phyloP scores from a whole-genome alignment of 805 yeast genomes.

The Brettanomyces sp. region DNA sequence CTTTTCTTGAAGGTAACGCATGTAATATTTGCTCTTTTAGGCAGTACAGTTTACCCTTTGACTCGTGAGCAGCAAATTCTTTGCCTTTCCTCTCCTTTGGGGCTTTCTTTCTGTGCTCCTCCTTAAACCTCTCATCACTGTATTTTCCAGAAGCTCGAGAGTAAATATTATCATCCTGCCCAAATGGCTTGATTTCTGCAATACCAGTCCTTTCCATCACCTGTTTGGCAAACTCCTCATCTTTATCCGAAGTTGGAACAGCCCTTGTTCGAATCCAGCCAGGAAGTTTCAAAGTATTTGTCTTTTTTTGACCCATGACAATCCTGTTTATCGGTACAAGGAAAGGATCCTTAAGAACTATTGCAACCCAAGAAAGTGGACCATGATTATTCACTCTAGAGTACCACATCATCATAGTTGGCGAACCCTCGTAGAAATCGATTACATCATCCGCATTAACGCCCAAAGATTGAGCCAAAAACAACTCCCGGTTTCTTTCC shows the following conservation, averaged over 20 bases:
- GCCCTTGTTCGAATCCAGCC: background rate
- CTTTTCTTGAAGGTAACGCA: slow-evolving; percentile 33
- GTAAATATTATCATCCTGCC: background rate
- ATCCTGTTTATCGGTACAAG: slow-evolving; percentile 27
- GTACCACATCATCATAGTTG: slow-evolving; percentile 33
- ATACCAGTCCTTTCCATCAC: background rate
- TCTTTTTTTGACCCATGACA: slow-evolving; percentile 8
- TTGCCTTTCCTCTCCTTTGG: slow-evolving; percentile 8
- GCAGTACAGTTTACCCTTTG: background rate
- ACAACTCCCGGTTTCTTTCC: background rate
- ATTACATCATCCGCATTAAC: slow-evolving; percentile 27
- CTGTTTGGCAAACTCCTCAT: background rate
- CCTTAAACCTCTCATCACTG: background rate
- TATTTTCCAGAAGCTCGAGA: background rate
- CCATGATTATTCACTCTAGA: slow-evolving; percentile 39
- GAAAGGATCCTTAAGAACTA: slow-evolving; percentile 38
- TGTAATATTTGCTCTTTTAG: slow-evolving; percentile 20
- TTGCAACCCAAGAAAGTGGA: slow-evolving; percentile 40
- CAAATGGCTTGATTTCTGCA: background rate
- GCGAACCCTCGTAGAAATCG: slow-evolving; percentile 32
- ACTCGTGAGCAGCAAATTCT: slow-evolving; percentile 13
- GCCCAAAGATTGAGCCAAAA: background rate
- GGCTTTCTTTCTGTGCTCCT: background rate
- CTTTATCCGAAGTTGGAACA: background rate
- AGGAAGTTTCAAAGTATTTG: background rate